phyloP scores from a whole-genome alignment of 2,329 filamentous ascomycete species.

The Alternaria hordeiaustralica region DNA sequence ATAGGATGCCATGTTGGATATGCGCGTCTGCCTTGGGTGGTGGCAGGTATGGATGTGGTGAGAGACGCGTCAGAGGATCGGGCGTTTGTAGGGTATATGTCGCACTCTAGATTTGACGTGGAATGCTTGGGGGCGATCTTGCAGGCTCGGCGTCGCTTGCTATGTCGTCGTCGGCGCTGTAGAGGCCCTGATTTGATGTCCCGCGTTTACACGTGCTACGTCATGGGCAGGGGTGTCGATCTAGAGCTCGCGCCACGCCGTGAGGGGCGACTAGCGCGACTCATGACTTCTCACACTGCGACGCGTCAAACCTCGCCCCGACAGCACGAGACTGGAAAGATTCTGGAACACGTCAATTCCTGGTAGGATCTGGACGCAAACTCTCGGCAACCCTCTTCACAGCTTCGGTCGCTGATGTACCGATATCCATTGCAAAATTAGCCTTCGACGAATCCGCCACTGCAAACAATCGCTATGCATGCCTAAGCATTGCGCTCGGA shows the following conservation, averaged over 20 bases:
- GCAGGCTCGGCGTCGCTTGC: constrained; percentile 25
- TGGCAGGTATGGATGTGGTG: background rate
- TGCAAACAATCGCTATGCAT: background rate
- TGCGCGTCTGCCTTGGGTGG: background rate
- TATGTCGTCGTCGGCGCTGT: constrained; percentile 30
- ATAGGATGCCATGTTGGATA: constrained; percentile 35
- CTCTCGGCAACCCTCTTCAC: background rate
- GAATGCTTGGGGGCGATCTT: constrained; percentile 15
- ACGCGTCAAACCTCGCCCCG: background rate
- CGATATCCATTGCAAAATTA: background rate
- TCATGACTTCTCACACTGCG: background rate
- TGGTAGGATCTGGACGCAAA: background rate
- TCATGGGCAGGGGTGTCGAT: constrained; percentile 36
- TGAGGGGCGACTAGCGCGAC: background rate
- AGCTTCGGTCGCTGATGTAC: background rate
- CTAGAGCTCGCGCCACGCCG: constrained; percentile 17
- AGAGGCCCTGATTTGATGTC: constrained; percentile 28
- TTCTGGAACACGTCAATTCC: background rate
- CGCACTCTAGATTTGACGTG: constrained; percentile 2
- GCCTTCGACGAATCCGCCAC: background rate
- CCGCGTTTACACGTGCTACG: constrained; percentile 27
- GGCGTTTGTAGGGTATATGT: background rate
- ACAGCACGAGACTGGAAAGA: background rate
- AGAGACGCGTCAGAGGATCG: background rate
- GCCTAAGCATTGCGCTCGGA: background rate